phyloP scores from a whole-genome alignment of 495 filamentous ascomycete species.

The Parmelia sp. region DNA sequence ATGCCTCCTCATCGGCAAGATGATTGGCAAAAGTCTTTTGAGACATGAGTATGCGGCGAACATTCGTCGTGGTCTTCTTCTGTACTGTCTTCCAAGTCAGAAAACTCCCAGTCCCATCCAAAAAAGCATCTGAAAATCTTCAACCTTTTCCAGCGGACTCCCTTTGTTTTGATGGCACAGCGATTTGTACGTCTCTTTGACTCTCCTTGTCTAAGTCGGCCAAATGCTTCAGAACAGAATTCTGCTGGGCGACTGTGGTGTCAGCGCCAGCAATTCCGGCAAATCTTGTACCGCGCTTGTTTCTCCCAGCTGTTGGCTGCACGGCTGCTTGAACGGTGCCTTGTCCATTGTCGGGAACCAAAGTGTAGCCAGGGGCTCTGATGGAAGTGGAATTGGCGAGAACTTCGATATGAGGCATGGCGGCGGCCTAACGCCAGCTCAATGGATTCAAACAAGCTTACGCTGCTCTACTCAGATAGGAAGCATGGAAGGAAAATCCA shows the following conservation, averaged over 20 bases:
- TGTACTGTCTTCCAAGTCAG: conserved; percentile 28
- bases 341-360: conserved; percentile 69
- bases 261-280: conserved; percentile 46
- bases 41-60: conserved; percentile 83
- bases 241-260: conserved; percentile 67
- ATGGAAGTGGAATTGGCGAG: conserved; percentile 61
- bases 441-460: no score
- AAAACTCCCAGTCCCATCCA: neutral
- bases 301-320: conserved; percentile 45
- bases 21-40: conserved; percentile 92
- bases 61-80: conserved; percentile 64
- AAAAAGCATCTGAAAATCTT: neutral
- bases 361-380: conserved; percentile 77
- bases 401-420: conserved; percentile 65
- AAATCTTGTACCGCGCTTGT: conserved; percentile 59
- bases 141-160: conserved; percentile 44
- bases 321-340: conserved; percentile 54
- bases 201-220: conserved; percentile 77
- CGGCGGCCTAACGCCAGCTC: neutral
- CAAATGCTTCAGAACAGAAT: conserved; percentile 68
- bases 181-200: conserved; percentile 61
- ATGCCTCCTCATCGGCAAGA: conserved; percentile 79
- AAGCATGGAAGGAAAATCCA: no score
- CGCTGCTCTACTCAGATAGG: no score
- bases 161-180: conserved; percentile 45